A percentile compares a stretch with the other conserved stretches of the same genome.
Evolutionary conservation across 2,329 filamentous ascomycete genomes (phyloP).

Genomic region (Fusarium sp.): DNA sequence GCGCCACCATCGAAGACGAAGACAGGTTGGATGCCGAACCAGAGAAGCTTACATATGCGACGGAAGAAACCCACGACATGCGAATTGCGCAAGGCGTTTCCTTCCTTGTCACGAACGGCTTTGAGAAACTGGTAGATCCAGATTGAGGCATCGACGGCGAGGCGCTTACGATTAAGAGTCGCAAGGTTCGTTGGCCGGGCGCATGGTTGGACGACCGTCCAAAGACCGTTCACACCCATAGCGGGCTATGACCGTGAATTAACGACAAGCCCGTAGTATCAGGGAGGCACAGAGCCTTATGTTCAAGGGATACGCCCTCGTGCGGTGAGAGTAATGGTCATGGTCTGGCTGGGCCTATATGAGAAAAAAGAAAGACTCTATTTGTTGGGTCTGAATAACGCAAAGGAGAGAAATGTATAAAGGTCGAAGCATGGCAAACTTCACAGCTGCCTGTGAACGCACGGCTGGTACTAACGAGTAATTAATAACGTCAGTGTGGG

Average conservation of each 20-base stretch:
- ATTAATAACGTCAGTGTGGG: constrained; percentile 47
- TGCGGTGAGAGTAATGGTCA: constrained; percentile 20
- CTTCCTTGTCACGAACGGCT: constrained; percentile 97
- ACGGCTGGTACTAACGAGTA: neutral
- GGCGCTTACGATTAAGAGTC: constrained; percentile 93
- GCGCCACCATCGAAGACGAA: constrained; percentile 99
- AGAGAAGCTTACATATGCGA: constrained; percentile 96
- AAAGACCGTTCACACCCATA: constrained; percentile 99
- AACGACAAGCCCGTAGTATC: neutral
- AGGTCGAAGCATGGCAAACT: constrained; percentile 8
- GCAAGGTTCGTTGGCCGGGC: constrained; percentile 96
- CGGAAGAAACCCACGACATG: constrained; percentile 98
- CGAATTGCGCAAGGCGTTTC: constrained; percentile 94
- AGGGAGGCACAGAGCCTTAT: constrained; percentile 20
- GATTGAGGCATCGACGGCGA: constrained; percentile 97
- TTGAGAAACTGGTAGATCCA: constrained; percentile 99
- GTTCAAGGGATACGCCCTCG: constrained; percentile 43
- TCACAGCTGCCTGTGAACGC: constrained; percentile 20
- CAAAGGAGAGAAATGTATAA: neutral
- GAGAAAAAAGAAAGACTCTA: neutral
- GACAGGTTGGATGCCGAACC: constrained; percentile 94
- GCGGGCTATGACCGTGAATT: constrained; percentile 35
- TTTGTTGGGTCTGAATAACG: neutral
- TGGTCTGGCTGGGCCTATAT: constrained; percentile 12
- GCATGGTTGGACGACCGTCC: constrained; percentile 95